Base-by-base conservation (phyloP, 169 alveolate genomes). In the Hammondia hammondi region DNA sequence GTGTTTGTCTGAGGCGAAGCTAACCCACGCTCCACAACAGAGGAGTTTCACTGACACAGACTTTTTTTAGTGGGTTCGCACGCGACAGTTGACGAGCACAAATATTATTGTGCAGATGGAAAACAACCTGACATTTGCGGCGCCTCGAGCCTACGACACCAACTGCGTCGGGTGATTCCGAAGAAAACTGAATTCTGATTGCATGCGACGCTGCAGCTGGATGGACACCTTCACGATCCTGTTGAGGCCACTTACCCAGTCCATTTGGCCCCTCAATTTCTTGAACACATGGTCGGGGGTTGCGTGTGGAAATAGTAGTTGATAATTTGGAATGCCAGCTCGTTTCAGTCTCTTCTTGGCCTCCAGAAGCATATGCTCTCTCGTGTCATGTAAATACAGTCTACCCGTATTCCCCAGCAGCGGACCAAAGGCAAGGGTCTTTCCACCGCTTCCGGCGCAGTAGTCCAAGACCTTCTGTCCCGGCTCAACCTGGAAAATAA, bases 401-500 rank as follows among this genome's bases (percentile, higher is more conserved):
- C 97, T 94, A 4, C 99, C 99, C 93, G 95, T 97, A 89, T 98
- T 97, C 91, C 96, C 98, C 98, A 98, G 97, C 73, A 91, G 92
- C 39, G 97, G 98, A 27, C 99, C 99, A 96, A 98, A 98, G 24
- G 98, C 99, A 57, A 99, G 95, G 12, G 99, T 81, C 94, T 99
- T 99, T 27, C 99, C 99, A 10, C 99, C 99, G 35, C 99, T 94
- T 10, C 99, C 99, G 17, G 99, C 99, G 95, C 99, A 98, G 97
- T 96, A 98, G 96, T 98, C 99, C 85, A 98, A 95, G 39, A 98
- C 99, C 81, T 97, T 97, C 71, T 98, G 97, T 7, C 99, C 99
- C 35, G 99, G 99, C 85, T 98, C 96, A 10, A 98, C 98, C 96
- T 98, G 97, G 57, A 93, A 87, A 35, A 97, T 96, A 87, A 96